Percentiles rank a stretch among this genome's conserved stretches.
These are phyloP conservation scores for Chytridium lagenaria DNA, from an alignment of 371 early-diverging fungal genomes.

Conservation along the genomic window DNA sequence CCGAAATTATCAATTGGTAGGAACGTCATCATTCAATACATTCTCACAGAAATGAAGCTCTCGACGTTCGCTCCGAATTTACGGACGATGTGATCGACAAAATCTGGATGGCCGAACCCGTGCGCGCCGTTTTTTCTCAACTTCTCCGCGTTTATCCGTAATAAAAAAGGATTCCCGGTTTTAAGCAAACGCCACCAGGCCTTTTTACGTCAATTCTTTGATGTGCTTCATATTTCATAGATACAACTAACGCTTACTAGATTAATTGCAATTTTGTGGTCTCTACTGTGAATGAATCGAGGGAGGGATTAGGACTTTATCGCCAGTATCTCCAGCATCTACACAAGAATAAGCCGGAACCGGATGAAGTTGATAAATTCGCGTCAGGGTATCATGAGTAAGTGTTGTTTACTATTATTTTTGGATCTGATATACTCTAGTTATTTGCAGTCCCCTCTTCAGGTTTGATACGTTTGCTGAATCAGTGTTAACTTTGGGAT, in stretches of 20 bases:
- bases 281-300: not conserved
- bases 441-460: conserved; percentile 85
- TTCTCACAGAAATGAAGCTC: conserved; percentile 21
- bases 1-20: conserved; percentile 62
- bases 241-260: not conserved
- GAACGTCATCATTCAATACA: not conserved
- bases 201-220: conserved; percentile 67
- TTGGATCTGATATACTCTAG: conserved; percentile 12
- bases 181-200: conserved; percentile 78
- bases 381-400: conserved; percentile 83
- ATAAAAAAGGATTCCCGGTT: conserved; percentile 87
- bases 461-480: conserved; percentile 40
- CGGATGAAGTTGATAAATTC: conserved; percentile 70
- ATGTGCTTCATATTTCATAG: conserved; percentile 10
- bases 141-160: conserved; percentile 71
- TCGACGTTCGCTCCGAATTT: conserved; percentile 38
- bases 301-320: conserved; percentile 37
- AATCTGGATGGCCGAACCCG: conserved; percentile 87
- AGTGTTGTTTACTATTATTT: not conserved
- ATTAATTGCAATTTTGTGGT: not conserved
- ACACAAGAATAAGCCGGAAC: conserved; percentile 66
- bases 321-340: conserved; percentile 74
- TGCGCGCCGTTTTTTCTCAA: conserved; percentile 77
- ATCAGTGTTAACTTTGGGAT: conserved; percentile 21
- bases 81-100: conserved; percentile 58